These are phyloP conservation scores for Fusarium annulatum DNA, from an alignment of 2,329 filamentous ascomycete genomes.

Conservation along the genomic window DNA sequence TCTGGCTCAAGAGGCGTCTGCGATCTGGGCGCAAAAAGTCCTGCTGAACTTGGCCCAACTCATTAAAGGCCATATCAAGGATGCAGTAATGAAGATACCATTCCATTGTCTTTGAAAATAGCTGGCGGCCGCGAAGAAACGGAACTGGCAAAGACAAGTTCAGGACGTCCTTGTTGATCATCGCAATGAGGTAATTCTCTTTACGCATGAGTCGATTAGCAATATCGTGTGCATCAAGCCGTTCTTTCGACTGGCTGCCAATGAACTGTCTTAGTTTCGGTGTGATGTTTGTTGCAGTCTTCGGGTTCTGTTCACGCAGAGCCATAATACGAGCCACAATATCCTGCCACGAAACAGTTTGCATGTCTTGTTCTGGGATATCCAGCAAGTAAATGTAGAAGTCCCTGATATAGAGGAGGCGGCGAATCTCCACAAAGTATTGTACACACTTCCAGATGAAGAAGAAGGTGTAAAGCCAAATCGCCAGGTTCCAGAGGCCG, in stretches of 20 bases:
- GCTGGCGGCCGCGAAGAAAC: conserved; percentile 79
- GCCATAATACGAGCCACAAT: conserved; percentile 87
- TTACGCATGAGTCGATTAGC: conserved; percentile 96
- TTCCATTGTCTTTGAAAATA: conserved; percentile 90
- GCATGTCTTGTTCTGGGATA: conserved; percentile 86
- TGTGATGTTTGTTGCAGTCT: conserved; percentile 72
- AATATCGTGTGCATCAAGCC: conserved; percentile 96
- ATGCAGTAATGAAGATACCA: conserved; percentile 94
- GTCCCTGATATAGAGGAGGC: conserved; percentile 81
- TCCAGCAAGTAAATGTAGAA: conserved; percentile 87
- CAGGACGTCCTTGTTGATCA: conserved; percentile 96
- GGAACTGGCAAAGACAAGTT: conserved; percentile 88
- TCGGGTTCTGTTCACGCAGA: conserved; percentile 86
- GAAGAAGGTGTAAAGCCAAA: conserved; percentile 88
- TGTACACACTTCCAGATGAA: conserved; percentile 85
- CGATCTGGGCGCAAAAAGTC: conserved; percentile 87
- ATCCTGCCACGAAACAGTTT: conserved; percentile 94
- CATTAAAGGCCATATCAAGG: conserved; percentile 93
- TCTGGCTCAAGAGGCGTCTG: conserved; percentile 80
- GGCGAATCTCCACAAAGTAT: conserved; percentile 77
- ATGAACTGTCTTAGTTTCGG: conserved; percentile 67
- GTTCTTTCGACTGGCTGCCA: conserved; percentile 89
- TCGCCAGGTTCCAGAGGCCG: conserved; percentile 77
- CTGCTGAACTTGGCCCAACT: conserved; percentile 85
- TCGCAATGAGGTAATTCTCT: conserved; percentile 95